phyloP scores from a whole-genome alignment of 176 grass and related monocot genomes.

The Hordeum vulgare region MorexV3_pseudomolecules_assembly NC_058520.1:573591446-573591945 shows the following conservation, averaged over 20 bases:
- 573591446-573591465: not conserved
- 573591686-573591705: not conserved
- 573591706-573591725: not conserved
- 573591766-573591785: not conserved
- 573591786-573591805: not conserved
- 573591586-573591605: not conserved
- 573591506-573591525: not conserved
- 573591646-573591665: not conserved
- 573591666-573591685: not conserved
- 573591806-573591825: not conserved
- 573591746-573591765: not conserved
- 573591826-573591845: not conserved
- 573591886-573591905: not conserved
- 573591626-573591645: not conserved
- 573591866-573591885: not conserved
- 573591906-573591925: slow-evolving; percentile 10
- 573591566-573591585: not conserved
- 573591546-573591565: not conserved
- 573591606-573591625: not conserved
- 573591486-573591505: not conserved
- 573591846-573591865: not conserved
- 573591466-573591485: not conserved
- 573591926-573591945: slow-evolving; percentile 17
- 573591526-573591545: not conserved
- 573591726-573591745: slow-evolving; percentile 1